Evolutionary conservation across 202 grass and related monocot genomes (phyloP), one percentile per base, ranked within the genome.

Genomic region (Eragrostis tef): DNA sequence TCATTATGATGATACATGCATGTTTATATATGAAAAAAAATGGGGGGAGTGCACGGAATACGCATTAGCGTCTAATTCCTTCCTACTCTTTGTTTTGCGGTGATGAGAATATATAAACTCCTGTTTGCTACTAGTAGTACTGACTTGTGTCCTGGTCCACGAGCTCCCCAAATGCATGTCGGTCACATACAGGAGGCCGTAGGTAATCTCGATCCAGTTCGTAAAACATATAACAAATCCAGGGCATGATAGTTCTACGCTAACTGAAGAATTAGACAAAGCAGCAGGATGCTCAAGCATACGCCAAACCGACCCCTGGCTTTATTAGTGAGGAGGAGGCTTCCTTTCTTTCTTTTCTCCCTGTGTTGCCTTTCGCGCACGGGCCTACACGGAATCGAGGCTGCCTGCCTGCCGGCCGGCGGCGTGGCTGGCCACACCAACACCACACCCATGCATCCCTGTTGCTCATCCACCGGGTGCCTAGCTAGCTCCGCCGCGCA

Each of bases 351-450:
- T 31, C n/a, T 31, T 3, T 41, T 73, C 2, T 2, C 17, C 27
- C 9, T 4, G 36, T 29, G 36, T 29, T 6, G 7, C 67, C 27
- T 49, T 54, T 67, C 15, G 29, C 20, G 9, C 34, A 39, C 7
- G 13, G 81, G 13, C 72, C 82, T 85, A 85, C 81, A 64, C 46
- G 75, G 81, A 70, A 80, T 64, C 86, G 44, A 10, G 56, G 21
- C 21, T 12, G 57, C 57, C 34, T 39, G 34, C 34, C 34, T 60
- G 22, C 53, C 53, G 62, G 74, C 45, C 79, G 56, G 7, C 66
- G 59, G 57, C 85, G 75, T 77, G 73, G 79, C 73, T 83, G 79
- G 73, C 66, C 73, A 41, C 79, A 22, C 67, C 39, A 51, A 14
- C 19, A 27, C 61, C 61, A 41, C 20, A 47, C 49, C 73, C 73